A percentile compares a stretch with the other conserved stretches of the same genome.
These are phyloP conservation scores for Sclerotinia trifoliorum DNA, from an alignment of 2,329 filamentous ascomycete species.

Conservation along the genomic window DNA sequence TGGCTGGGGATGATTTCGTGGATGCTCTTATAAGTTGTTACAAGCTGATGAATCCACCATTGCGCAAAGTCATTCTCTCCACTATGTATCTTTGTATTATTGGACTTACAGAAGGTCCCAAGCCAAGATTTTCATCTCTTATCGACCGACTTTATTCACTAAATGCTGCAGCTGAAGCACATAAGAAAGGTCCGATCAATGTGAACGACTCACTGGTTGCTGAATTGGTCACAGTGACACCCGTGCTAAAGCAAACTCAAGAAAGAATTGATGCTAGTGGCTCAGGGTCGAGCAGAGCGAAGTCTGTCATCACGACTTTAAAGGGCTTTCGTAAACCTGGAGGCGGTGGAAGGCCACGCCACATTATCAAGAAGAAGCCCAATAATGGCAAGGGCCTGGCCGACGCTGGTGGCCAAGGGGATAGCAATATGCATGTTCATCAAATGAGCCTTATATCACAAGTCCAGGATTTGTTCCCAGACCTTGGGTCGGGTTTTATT, in stretches of 20 bases:
- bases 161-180: slow-evolving; percentile 67
- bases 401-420: slow-evolving; percentile 51
- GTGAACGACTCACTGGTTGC: slow-evolving; percentile 72
- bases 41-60: slow-evolving; percentile 58
- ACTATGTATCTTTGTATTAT: slow-evolving; percentile 73
- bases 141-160: slow-evolving; percentile 82
- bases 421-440: slow-evolving; percentile 59
- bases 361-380: slow-evolving; percentile 40
- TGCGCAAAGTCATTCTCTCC: slow-evolving; percentile 68
- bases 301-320: slow-evolving; percentile 60
- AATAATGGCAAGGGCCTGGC: slow-evolving; percentile 43
- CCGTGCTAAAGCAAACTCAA: slow-evolving; percentile 64
- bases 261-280: slow-evolving; percentile 52
- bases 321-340: slow-evolving; percentile 59
- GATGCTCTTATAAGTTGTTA: slow-evolving; percentile 71
- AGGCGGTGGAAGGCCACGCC: slow-evolving; percentile 51
- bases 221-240: slow-evolving; percentile 77
- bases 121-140: slow-evolving; percentile 70
- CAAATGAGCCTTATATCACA: slow-evolving; percentile 81
- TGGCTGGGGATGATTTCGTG: slow-evolving; percentile 84
- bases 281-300: slow-evolving; percentile 54
- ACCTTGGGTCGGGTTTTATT: slow-evolving; percentile 80
- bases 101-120: slow-evolving; percentile 64
- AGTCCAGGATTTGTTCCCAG: slow-evolving; percentile 90
- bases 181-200: slow-evolving; percentile 55